A percentile compares a stretch with the other conserved stretches of the same genome.
These are phyloP conservation scores for Paradendryphiella salina DNA, from an alignment of 2,329 filamentous ascomycete genomes.

Conservation along the genomic window DNA sequence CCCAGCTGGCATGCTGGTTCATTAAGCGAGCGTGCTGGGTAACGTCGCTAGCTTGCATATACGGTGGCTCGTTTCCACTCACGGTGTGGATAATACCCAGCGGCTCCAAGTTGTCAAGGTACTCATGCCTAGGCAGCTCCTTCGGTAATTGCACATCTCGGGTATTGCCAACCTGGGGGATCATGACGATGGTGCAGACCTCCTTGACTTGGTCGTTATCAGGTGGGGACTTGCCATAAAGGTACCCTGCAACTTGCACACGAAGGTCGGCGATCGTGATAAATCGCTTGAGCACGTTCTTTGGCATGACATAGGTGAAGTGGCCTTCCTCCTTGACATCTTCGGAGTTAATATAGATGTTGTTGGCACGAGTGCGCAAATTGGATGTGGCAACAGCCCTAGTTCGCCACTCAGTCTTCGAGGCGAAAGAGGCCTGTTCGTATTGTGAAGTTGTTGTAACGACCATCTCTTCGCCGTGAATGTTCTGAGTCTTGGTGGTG, in stretches of 20 bases:
- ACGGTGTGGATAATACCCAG: slow-evolving; percentile 94
- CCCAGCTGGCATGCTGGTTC: slow-evolving; percentile 77
- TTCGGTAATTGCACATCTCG: slow-evolving; percentile 90
- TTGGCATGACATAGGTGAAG: slow-evolving; percentile 97
- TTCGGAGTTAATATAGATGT: slow-evolving; percentile 97
- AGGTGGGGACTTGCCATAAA: slow-evolving; percentile 88
- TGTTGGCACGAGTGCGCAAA: slow-evolving; percentile 88
- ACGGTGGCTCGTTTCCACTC: slow-evolving; percentile 90
- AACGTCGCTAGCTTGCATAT: slow-evolving; percentile 94
- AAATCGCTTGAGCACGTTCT: slow-evolving; percentile 97
- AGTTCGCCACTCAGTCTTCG: slow-evolving; percentile 98
- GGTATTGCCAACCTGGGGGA: slow-evolving; percentile 92
- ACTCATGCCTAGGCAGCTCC: slow-evolving; percentile 87
- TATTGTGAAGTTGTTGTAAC: slow-evolving; percentile 98
- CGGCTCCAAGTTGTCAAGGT: slow-evolving; percentile 82
- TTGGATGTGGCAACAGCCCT: slow-evolving; percentile 96
- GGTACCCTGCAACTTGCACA: slow-evolving; percentile 92
- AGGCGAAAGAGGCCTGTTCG: slow-evolving; percentile 95
- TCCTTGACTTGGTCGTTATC: slow-evolving; percentile 98
- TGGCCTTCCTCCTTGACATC: slow-evolving; percentile 86
- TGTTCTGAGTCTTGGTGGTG: slow-evolving; percentile 97
- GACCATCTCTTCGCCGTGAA: slow-evolving; percentile 95
- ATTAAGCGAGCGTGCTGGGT: slow-evolving; percentile 92
- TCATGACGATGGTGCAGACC: slow-evolving; percentile 93
- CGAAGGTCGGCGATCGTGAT: slow-evolving; percentile 96